Conservation (phyloP, 1,284 basidiomycete genomes). For the Ustilago hordei region DNA sequence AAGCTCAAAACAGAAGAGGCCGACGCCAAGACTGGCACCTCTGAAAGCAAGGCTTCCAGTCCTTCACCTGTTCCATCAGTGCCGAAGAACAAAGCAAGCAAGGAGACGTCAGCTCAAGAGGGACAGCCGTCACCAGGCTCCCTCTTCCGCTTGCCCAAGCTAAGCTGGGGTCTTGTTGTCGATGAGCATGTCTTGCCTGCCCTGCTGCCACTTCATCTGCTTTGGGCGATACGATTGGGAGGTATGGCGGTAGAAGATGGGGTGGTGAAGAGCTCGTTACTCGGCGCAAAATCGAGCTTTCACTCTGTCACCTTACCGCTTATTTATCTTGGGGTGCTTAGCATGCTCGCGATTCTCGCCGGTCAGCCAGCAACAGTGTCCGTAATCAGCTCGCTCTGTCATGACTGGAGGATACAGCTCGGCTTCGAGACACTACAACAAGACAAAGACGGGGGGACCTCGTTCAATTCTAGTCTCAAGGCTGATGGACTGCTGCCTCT, state of each 20-base stretch:
- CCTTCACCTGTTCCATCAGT: slow-evolving; percentile 29
- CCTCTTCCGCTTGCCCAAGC: slow-evolving; percentile 46
- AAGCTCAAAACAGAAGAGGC: not conserved
- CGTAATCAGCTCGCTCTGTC: slow-evolving; percentile 15
- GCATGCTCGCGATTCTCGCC: slow-evolving; percentile 18
- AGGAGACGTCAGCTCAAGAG: slow-evolving; percentile 12
- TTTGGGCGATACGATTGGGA: slow-evolving; percentile 44
- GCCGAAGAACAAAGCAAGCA: not conserved
- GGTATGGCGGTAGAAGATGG: slow-evolving; percentile 52
- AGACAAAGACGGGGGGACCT: not conserved
- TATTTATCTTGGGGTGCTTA: slow-evolving; percentile 35
- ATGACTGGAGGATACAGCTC: slow-evolving; percentile 21
- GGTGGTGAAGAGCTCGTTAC: slow-evolving; percentile 32
- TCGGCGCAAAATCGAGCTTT: slow-evolving; percentile 38
- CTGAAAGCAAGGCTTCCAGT: not conserved
- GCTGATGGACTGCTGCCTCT: slow-evolving; percentile 30
- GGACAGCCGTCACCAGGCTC: slow-evolving; percentile 46
- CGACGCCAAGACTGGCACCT: not conserved
- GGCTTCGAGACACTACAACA: slow-evolving; percentile 15
- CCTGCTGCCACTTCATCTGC: slow-evolving; percentile 39
- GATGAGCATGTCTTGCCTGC: slow-evolving; percentile 47
- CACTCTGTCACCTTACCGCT: slow-evolving; percentile 37
- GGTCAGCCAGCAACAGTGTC: slow-evolving; percentile 25
- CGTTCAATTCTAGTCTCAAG: slow-evolving; percentile 4
- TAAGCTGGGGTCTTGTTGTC: slow-evolving; percentile 43